These are phyloP conservation scores for Volvariella surrecta DNA, from an alignment of 1,284 basidiomycete genomes.

Conservation along the genomic window DNA sequence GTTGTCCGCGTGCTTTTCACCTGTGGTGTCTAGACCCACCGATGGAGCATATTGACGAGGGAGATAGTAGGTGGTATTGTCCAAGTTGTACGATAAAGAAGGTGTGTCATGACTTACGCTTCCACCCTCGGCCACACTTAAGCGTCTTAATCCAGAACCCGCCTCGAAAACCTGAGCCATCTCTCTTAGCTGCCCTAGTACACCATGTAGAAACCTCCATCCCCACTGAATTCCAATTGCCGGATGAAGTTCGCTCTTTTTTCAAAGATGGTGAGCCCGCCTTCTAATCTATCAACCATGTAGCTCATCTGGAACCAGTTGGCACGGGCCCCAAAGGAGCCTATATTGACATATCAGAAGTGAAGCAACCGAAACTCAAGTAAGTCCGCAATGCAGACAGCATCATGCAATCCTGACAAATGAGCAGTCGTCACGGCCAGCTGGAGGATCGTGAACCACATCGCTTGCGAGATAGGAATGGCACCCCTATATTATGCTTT, in stretches of 20 bases:
- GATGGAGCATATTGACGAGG: slow-evolving; percentile 81
- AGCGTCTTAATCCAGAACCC: slow-evolving; percentile 44
- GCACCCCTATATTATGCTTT: slow-evolving; percentile 80
- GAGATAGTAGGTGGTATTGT: slow-evolving; percentile 90
- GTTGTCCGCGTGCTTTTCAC: slow-evolving; percentile 94
- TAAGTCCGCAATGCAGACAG: slow-evolving; percentile 36
- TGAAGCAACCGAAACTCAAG: slow-evolving; percentile 75
- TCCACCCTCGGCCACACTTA: slow-evolving; percentile 13
- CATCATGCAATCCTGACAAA: slow-evolving; percentile 7
- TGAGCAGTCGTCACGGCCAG: slow-evolving; percentile 73
- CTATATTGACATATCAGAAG: slow-evolving; percentile 71
- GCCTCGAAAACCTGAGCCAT: slow-evolving; percentile 49
- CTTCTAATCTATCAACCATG: slow-evolving; percentile 8
- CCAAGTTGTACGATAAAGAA: slow-evolving; percentile 63
- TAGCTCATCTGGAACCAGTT: slow-evolving; percentile 35
- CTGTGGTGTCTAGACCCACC: slow-evolving; percentile 95
- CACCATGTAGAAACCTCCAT: slow-evolving; percentile 54
- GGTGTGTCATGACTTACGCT: slow-evolving; percentile 32
- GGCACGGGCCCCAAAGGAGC: slow-evolving; percentile 64
- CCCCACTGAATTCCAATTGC: slow-evolving; percentile 83
- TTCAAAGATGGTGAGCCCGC: slow-evolving; percentile 75
- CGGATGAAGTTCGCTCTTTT: slow-evolving; percentile 79
- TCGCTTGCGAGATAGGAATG: slow-evolving; percentile 81
- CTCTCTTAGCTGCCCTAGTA: slow-evolving; percentile 63
- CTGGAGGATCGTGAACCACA: slow-evolving; percentile 89